Evolutionary conservation across 768 basidiomycete species (phyloP).

Genomic region (Myochromella boudieri): DNA sequence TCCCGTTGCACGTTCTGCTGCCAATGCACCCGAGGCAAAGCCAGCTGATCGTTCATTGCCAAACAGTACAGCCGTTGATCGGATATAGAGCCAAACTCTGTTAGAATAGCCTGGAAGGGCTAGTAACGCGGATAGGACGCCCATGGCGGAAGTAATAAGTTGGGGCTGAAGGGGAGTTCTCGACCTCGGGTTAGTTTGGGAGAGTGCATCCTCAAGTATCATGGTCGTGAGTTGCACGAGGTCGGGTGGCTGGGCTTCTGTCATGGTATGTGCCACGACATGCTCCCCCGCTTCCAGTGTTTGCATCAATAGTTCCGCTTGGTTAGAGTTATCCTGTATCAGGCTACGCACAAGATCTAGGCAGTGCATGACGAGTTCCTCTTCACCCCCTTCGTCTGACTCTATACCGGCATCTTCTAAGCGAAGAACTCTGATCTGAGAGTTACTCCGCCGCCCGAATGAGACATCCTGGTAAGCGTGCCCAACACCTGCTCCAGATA

Average conservation of each 20-base stretch:
- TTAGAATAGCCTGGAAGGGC: slow-evolving; percentile 74
- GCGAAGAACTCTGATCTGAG: slow-evolving; percentile 42
- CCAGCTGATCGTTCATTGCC: slow-evolving; percentile 57
- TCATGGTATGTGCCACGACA: slow-evolving; percentile 52
- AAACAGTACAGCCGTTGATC: slow-evolving; percentile 77
- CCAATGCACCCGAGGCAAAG: slow-evolving; percentile 64
- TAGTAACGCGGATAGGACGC: slow-evolving; percentile 75
- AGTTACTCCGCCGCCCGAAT: slow-evolving; percentile 44
- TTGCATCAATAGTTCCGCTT: slow-evolving; percentile 66
- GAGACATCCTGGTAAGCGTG: slow-evolving; percentile 52
- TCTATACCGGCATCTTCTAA: slow-evolving; percentile 77
- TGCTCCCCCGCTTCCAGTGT: slow-evolving; percentile 60
- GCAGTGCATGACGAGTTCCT: slow-evolving; percentile 65
- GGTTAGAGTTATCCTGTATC: slow-evolving; percentile 65
- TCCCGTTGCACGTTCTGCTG: slow-evolving; percentile 68
- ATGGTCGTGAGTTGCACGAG: slow-evolving; percentile 78
- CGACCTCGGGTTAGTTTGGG: slow-evolving; percentile 43
- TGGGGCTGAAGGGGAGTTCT: slow-evolving; percentile 49
- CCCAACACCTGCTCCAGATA: slow-evolving; percentile 22
- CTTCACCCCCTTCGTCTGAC: slow-evolving; percentile 57
- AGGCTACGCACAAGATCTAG: slow-evolving; percentile 80
- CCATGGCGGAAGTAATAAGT: slow-evolving; percentile 79
- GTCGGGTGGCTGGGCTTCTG: slow-evolving; percentile 60
- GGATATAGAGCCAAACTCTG: slow-evolving; percentile 86
- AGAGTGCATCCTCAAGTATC: slow-evolving; percentile 78